phyloP scores from a whole-genome alignment of 2,329 filamentous ascomycete species.

The Coniochaeta sp. region DNA sequence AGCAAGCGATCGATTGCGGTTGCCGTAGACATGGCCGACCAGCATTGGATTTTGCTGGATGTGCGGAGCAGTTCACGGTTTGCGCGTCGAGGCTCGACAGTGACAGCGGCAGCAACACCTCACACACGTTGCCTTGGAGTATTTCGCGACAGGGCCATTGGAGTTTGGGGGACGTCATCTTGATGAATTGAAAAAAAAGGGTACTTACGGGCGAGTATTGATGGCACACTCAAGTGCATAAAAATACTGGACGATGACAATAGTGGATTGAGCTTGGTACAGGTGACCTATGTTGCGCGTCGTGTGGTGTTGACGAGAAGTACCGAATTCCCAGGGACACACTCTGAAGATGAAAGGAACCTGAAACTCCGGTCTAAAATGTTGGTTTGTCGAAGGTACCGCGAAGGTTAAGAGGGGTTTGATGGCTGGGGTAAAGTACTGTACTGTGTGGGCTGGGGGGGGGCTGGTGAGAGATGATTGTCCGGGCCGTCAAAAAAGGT shows the following conservation, averaged over 20 bases:
- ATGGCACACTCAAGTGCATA: slow-evolving; percentile 10
- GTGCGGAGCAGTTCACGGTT: not conserved
- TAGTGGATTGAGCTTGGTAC: slow-evolving; percentile 13
- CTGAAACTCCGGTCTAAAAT: not conserved
- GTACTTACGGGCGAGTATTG: slow-evolving; percentile 14
- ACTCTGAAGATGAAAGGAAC: not conserved
- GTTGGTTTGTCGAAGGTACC: not conserved
- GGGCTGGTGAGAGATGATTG: slow-evolving; percentile 8
- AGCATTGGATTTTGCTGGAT: not conserved
- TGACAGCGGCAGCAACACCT: not conserved
- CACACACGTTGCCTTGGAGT: not conserved
- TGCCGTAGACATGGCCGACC: not conserved
- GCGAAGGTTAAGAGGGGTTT: not conserved
- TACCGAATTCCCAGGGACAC: not conserved
- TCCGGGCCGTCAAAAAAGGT: not conserved
- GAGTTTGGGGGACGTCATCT: not conserved
- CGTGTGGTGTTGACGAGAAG: not conserved
- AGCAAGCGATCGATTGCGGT: not conserved
- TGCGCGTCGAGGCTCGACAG: not conserved
- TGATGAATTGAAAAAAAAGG: slow-evolving; percentile 1
- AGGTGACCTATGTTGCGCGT: slow-evolving; percentile 12
- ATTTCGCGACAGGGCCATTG: not conserved
- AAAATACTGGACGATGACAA: slow-evolving; percentile 9
- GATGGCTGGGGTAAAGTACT: not conserved
- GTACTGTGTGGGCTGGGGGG: slow-evolving; percentile 3